Evolutionary conservation across 768 basidiomycete species (phyloP).

Genomic region (Tubosaeta brunneosetosa): DNA sequence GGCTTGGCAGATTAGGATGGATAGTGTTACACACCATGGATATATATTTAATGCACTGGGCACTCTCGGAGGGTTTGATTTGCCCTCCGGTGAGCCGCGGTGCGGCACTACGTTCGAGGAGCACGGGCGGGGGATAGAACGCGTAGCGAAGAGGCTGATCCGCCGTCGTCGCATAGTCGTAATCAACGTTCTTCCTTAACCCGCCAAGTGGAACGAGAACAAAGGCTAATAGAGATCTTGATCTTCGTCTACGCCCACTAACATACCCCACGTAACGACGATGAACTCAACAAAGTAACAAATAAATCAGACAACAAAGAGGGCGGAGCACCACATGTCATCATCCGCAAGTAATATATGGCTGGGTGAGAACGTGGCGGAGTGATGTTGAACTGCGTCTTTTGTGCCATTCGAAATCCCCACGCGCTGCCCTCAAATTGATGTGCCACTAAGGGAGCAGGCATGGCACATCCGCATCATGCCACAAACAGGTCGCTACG

Average conservation of each 20-base stretch:
- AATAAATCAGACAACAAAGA: background rate
- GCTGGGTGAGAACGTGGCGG: conserved; percentile 21
- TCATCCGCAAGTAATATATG: background rate
- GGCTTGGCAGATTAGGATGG: conserved; percentile 11
- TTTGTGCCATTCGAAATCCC: conserved; percentile 28
- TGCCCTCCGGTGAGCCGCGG: background rate
- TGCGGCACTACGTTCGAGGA: background rate
- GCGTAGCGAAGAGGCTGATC: conserved; percentile 9
- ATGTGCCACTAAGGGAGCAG: conserved; percentile 1
- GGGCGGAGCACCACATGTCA: background rate
- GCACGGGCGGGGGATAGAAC: background rate
- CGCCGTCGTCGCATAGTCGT: conserved; percentile 15
- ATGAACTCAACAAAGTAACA: background rate
- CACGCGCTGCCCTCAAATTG: conserved; percentile 6
- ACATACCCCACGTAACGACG: background rate
- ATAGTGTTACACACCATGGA: background rate
- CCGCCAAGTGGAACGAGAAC: background rate
- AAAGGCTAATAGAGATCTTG: background rate
- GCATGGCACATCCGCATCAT: conserved; percentile 1
- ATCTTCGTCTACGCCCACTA: background rate
- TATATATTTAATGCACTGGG: conserved; percentile 4
- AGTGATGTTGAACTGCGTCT: conserved; percentile 18
- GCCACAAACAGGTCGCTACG: conserved; percentile 10
- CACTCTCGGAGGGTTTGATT: background rate
- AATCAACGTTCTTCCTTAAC: background rate